Percentiles rank a stretch among this genome's conserved stretches.
Conservation (phyloP, 176 grass and related monocot genomes). For the Tuctoria greenei region DNA sequence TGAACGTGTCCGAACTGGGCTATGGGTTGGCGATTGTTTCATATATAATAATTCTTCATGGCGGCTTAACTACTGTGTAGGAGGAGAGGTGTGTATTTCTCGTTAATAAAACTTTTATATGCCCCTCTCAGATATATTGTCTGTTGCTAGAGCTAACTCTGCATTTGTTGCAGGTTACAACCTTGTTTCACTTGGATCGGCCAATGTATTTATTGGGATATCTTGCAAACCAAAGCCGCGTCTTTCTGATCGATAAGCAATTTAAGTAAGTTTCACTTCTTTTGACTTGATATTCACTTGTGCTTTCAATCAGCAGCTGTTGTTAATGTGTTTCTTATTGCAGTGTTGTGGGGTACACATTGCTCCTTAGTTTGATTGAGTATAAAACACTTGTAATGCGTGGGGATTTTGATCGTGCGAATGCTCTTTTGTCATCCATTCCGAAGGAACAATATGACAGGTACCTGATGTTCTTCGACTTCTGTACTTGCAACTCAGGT, state of each 20-base stretch:
- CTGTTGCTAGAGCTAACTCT: slow-evolving; percentile 18
- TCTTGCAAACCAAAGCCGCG: slow-evolving; percentile 96
- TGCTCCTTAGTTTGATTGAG: slow-evolving; percentile 95
- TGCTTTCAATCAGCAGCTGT: slow-evolving; percentile 16
- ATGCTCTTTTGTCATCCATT: slow-evolving; percentile 80
- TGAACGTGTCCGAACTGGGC: slow-evolving; percentile 89
- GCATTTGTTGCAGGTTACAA: slow-evolving; percentile 69
- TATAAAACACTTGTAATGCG: slow-evolving; percentile 99
- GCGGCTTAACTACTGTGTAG: slow-evolving; percentile 94
- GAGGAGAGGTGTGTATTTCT: slow-evolving; percentile 75
- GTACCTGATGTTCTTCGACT: slow-evolving; percentile 44
- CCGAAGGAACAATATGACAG: slow-evolving; percentile 97
- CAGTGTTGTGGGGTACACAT: slow-evolving; percentile 97
- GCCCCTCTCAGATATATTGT: neutral
- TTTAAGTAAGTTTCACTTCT: slow-evolving; percentile 72
- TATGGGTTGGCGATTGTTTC: slow-evolving; percentile 99
- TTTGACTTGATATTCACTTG: neutral
- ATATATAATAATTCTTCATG: slow-evolving; percentile 99
- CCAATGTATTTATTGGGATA: slow-evolving; percentile 99
- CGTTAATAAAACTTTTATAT: neutral
- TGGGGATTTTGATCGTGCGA: slow-evolving; percentile 81
- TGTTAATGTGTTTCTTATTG: slow-evolving; percentile 41
- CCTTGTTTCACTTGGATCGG: slow-evolving; percentile 94
- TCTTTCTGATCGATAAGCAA: slow-evolving; percentile 98
- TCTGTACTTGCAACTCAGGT: slow-evolving; percentile 7